phyloP scores from a whole-genome alignment of 164 flowering plant genomes.

The Tetracentron sinense region DNA sequence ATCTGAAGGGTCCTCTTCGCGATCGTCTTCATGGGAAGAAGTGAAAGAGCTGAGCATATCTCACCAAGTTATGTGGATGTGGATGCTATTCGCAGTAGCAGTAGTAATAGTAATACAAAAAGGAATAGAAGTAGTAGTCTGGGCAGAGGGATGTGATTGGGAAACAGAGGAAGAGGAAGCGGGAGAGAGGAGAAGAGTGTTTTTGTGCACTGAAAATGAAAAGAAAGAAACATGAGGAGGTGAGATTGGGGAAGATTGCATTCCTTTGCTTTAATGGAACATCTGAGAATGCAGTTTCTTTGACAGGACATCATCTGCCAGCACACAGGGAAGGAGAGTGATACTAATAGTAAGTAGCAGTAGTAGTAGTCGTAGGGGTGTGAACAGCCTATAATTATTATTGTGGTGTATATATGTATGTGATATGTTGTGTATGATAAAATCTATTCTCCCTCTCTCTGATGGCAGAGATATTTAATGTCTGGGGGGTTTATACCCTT shows the following conservation, averaged over 20 bases:
- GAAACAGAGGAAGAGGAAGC: constrained; percentile 11
- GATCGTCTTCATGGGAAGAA: constrained; percentile 31
- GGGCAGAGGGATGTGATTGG: constrained; percentile 6
- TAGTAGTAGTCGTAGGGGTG: constrained; percentile 17
- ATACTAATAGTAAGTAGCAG: not conserved
- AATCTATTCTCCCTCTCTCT: constrained; percentile 11
- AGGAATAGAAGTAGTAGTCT: not conserved
- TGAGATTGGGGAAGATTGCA: constrained; percentile 22
- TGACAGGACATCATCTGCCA: constrained; percentile 31
- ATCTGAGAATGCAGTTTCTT: constrained; percentile 34
- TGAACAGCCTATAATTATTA: constrained; percentile 5
- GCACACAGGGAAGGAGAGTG: constrained; percentile 19
- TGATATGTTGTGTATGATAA: constrained; percentile 7
- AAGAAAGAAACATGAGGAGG: constrained; percentile 17
- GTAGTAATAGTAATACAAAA: not conserved
- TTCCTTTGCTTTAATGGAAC: constrained; percentile 31
- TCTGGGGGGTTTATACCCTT: constrained; percentile 5
- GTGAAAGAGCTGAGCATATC: constrained; percentile 33
- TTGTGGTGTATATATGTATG: not conserved
- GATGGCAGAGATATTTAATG: not conserved
- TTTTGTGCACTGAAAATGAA: constrained; percentile 12
- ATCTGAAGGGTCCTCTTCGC: constrained; percentile 27
- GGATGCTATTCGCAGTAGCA: not conserved
- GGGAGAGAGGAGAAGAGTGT: constrained; percentile 3
- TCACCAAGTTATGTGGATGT: not conserved